Base-by-base conservation (phyloP, 2,329 filamentous ascomycete species). In the Monosporascus sp. region DNA sequence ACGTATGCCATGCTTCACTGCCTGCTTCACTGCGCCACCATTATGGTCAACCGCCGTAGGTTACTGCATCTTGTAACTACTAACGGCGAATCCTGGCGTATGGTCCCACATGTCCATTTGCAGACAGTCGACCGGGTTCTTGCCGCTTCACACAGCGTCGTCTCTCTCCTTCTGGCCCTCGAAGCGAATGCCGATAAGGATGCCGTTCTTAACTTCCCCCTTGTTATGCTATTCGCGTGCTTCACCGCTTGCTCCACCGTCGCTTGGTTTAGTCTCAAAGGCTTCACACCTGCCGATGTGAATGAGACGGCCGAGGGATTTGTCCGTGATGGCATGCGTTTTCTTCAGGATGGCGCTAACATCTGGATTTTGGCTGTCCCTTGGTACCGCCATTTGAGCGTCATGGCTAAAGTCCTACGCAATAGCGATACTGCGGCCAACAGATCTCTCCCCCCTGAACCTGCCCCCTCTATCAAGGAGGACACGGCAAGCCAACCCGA, bases 1-100 rank as follows among this genome's bases (percentile, higher is more conserved):
- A 83, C 80, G 0, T 84, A 81, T 62, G 80, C 81, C 56, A 82
- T 84, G 78, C 74, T 84, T 49, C 81, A 84, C 65, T 82, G 78
- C 52, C 74, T 84, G 22, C 72, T 84, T 20, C 80, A 84, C 63
- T 83, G 80, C 60, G 78, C 80, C 9, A 81, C 78, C 27, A 79
- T 84, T 57, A 83, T 84, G 64, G 78, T 83, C 47, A 80, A 83
- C 62, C 79, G 81, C 8, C 79, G 81, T 24, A 76, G 79, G 48
- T 77, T 84, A 39, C 70, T 84, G 44, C 81, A 84, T 62, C 72
- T 79, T 37, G 80, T 84, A 17, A 80, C 77, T 2, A 71, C 77
- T 1, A 73, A 78, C 38, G 71, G 65, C 6, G 79, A 83, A n/a
- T 67, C 72, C 15, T 84, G 80, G 75, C 76, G 76, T 51, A 71